Percentiles rank a stretch among this genome's conserved stretches.
These are phyloP conservation scores for Solanum habrochaites DNA, from an alignment of 257 asterid species.

Conservation along the genomic window DNA sequence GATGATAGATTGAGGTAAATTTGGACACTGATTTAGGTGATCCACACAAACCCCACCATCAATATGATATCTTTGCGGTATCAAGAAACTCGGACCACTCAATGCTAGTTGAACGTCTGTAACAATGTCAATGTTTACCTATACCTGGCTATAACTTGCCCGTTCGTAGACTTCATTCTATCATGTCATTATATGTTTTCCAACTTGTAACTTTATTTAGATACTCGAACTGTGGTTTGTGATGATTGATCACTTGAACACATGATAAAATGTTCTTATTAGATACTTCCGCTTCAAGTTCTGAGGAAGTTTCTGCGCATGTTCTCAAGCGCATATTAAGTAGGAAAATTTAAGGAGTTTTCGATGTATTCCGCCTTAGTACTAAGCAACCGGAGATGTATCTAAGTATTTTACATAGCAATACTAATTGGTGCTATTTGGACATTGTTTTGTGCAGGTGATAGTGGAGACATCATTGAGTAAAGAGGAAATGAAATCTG, in stretches of 20 bases:
- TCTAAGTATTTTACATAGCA: background rate
- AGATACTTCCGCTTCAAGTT: background rate
- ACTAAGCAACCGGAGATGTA: background rate
- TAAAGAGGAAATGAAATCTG: slow-evolving; percentile 74
- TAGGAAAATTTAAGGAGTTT: background rate
- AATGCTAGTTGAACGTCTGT: background rate
- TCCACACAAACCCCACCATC: background rate
- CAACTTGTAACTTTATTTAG: background rate
- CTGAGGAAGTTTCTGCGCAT: background rate
- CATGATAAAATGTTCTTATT: background rate
- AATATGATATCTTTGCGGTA: background rate
- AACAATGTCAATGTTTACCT: background rate
- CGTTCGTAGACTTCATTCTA: background rate
- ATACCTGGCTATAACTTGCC: background rate
- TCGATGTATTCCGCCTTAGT: background rate
- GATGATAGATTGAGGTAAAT: background rate
- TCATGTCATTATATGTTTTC: background rate
- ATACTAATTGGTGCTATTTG: background rate
- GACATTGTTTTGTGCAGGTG: slow-evolving; percentile 30
- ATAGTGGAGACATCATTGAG: slow-evolving; percentile 58
- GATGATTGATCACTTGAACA: background rate
- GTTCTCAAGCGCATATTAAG: background rate
- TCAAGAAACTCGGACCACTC: background rate
- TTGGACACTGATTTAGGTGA: background rate
- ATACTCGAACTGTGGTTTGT: background rate